A percentile compares a stretch with the other conserved stretches of the same genome.
Conservation (phyloP, 2,329 filamentous ascomycete genomes). For the Dactylellina leptospora region DNA sequence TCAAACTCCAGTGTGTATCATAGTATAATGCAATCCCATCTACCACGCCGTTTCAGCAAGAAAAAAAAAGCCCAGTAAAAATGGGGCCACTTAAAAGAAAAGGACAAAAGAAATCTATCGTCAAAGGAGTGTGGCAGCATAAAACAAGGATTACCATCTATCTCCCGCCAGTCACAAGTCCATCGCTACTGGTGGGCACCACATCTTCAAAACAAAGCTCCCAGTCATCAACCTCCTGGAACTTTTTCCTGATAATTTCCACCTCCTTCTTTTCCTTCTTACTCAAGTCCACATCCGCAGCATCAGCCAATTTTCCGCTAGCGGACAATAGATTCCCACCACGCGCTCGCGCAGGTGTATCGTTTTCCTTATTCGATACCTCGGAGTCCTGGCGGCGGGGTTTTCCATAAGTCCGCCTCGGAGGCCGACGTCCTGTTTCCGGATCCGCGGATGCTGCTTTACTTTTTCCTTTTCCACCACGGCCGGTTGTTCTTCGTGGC, state of each 20-base stretch:
- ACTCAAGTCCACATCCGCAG: slow-evolving; percentile 22
- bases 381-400: slow-evolving; percentile 43
- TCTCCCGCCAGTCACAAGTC: slow-evolving; percentile 27
- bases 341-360: slow-evolving; percentile 24
- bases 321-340: slow-evolving; percentile 13
- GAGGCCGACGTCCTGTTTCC: slow-evolving; percentile 7
- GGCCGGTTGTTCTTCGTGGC: slow-evolving; percentile 12
- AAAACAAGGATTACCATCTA: background rate
- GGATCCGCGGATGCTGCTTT: slow-evolving; percentile 35
- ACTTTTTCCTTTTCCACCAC: slow-evolving; percentile 33
- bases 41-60: no score
- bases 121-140: slow-evolving; percentile 21
- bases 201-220: slow-evolving; percentile 57
- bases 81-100: no score
- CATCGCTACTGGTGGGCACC: slow-evolving; percentile 46
- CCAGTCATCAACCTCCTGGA: slow-evolving; percentile 46
- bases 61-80: background rate
- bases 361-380: slow-evolving; percentile 53
- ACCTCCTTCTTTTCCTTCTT: slow-evolving; percentile 57
- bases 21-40: no score
- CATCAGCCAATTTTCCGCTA: slow-evolving; percentile 24
- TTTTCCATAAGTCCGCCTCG: slow-evolving; percentile 36
- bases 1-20: no score
- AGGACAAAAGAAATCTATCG: slow-evolving; percentile 26
- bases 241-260: slow-evolving; percentile 39